phyloP scores from a whole-genome alignment of 208 protist species.

The Strigomonas galati region DNA sequence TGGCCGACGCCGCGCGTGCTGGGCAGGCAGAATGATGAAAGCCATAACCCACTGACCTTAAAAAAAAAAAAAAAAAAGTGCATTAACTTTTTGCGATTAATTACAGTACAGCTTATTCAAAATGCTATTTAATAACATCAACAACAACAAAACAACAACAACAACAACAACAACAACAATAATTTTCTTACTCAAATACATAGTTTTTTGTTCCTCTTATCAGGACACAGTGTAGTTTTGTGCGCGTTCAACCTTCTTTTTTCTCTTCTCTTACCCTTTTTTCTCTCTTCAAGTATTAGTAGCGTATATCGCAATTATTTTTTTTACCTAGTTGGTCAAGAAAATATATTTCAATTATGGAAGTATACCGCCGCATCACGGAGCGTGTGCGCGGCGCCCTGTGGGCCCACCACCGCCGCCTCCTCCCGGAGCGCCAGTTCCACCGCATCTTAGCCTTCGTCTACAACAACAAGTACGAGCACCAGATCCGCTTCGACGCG shows the following conservation, averaged over 20 bases:
- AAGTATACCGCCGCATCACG: conserved; percentile 87
- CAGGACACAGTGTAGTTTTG: no score
- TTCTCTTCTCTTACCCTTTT: conserved; percentile 9
- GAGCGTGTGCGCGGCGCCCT: conserved; percentile 86
- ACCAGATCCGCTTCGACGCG: conserved; percentile 88
- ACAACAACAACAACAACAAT: no score
- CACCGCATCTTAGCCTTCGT: conserved; percentile 91
- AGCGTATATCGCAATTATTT: not conserved
- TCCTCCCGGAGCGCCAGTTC: conserved; percentile 89
- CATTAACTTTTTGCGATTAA: not conserved
- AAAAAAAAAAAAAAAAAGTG: not conserved
- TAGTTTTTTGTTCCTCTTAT: no score
- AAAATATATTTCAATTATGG: conserved; percentile 39
- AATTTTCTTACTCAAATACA: no score
- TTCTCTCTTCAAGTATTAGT: not conserved
- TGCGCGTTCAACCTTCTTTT: conserved; percentile 7
- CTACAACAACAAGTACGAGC: conserved; percentile 94
- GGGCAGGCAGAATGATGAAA: conserved; percentile 47
- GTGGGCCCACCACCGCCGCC: conserved; percentile 89
- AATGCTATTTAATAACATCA: not conserved
- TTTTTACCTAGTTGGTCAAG: conserved; percentile 12
- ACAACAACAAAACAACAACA: not conserved
- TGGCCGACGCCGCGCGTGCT: conserved; percentile 69
- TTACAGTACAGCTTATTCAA: not conserved
- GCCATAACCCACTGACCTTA: conserved; percentile 14